phyloP scores from a whole-genome alignment of 805 yeast species.

The Monosporozyma unispora region DNA sequence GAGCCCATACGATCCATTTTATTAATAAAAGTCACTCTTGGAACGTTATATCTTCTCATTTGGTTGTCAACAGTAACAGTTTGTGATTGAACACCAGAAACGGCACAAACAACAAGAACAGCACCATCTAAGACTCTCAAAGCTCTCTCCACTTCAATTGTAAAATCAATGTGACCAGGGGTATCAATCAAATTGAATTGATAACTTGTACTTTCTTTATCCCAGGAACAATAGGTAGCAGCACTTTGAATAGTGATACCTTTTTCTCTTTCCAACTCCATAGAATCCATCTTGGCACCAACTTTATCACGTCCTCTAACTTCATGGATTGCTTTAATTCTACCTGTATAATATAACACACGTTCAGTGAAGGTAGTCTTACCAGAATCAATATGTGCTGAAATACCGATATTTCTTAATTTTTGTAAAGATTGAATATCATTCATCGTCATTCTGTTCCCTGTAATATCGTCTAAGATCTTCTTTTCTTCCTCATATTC shows the following conservation, averaged over 20 bases:
- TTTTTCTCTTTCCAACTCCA: slow-evolving; percentile 97
- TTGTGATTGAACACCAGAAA: slow-evolving; percentile 96
- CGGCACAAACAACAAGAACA: slow-evolving; percentile 96
- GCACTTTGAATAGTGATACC: slow-evolving; percentile 99
- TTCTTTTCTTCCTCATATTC: slow-evolving; percentile 70
- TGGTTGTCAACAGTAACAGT: slow-evolving; percentile 98
- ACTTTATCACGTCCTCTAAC: slow-evolving; percentile 95
- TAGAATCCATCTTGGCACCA: slow-evolving; percentile 99
- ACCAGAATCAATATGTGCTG: slow-evolving; percentile 97
- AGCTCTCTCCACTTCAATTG: slow-evolving; percentile 98
- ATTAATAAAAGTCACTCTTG: slow-evolving; percentile 90
- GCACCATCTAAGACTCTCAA: slow-evolving; percentile 97
- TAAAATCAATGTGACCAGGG: slow-evolving; percentile 98
- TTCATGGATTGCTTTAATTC: slow-evolving; percentile 94
- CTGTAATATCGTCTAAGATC: slow-evolving; percentile 47
- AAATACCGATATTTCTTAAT: slow-evolving; percentile 91
- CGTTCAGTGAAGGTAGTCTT: slow-evolving; percentile 98
- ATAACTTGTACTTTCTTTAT: slow-evolving; percentile 54
- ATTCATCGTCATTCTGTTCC: slow-evolving; percentile 36
- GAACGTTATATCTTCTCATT: slow-evolving; percentile 97
- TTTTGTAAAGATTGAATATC: slow-evolving; percentile 45
- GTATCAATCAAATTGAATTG: slow-evolving; percentile 96
- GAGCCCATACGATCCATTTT: slow-evolving; percentile 99
- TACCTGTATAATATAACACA: slow-evolving; percentile 90
- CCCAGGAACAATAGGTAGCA: slow-evolving; percentile 97